Evolutionary conservation across 176 grass and related monocot genomes (phyloP).

Genomic region (Eleusine indica): DNA sequence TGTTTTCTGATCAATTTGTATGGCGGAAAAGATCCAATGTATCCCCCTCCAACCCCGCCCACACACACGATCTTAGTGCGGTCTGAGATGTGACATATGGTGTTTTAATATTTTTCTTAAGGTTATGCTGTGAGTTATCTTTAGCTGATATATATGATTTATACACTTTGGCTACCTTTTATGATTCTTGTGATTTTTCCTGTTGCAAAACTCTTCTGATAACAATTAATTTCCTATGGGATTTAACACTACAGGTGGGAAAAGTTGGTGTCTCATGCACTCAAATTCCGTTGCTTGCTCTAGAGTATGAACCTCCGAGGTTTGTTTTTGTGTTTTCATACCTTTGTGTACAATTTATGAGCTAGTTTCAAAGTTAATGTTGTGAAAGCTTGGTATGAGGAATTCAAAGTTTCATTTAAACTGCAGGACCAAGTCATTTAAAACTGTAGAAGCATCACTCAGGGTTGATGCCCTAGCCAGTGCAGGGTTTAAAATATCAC

Average conservation of each 20-base stretch:
- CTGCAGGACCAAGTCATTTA: slow-evolving; percentile 80
- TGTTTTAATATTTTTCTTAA: neutral
- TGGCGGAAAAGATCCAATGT: slow-evolving; percentile 22
- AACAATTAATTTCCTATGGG: slow-evolving; percentile 1
- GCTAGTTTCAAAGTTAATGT: slow-evolving; percentile 4
- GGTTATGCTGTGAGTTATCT: neutral
- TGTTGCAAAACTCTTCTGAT: neutral
- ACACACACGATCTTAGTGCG: neutral
- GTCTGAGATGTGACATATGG: too few species aligned
- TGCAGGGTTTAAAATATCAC: slow-evolving; percentile 94
- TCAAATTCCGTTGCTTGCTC: slow-evolving; percentile 88
- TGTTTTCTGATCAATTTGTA: slow-evolving; percentile 20
- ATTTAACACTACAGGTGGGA: slow-evolving; percentile 67
- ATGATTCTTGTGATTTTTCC: neutral
- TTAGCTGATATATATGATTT: neutral
- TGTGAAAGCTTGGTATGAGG: slow-evolving; percentile 20
- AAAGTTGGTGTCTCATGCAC: slow-evolving; percentile 78
- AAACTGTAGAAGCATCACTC: slow-evolving; percentile 86
- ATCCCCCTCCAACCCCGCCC: neutral
- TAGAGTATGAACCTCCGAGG: slow-evolving; percentile 97
- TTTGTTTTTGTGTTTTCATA: slow-evolving; percentile 38
- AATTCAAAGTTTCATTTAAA: slow-evolving; percentile 31
- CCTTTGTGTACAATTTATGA: slow-evolving; percentile 32
- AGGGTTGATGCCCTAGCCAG: slow-evolving; percentile 92
- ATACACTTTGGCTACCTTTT: neutral